Base-by-base conservation (phyloP, 106 monocot species). In the Allium cepa region DNA sequence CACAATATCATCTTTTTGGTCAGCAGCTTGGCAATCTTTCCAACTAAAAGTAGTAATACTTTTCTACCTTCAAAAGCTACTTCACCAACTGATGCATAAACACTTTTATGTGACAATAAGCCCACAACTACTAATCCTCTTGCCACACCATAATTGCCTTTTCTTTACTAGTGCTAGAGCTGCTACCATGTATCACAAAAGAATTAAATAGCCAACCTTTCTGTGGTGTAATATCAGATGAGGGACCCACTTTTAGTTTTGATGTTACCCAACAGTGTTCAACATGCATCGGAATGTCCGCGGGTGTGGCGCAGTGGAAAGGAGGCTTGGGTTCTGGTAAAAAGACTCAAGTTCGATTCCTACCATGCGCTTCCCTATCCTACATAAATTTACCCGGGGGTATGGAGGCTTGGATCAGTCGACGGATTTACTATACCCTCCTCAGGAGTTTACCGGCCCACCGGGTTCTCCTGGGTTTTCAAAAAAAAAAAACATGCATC, bases 161-260 rank as follows among this genome's bases (percentile, higher is more conserved):
- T 53, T 66, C 28, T 55, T 59, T 58, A 50, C 76, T 83, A 10
- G 74, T 69, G 51, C 46, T 57, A 27, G 81, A 74, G 26, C 49
- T 49, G 57, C 53, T 73, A 2, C 62, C 36, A 77, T 70, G 75
- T 11, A 84, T 60, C 50, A 84, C 55, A 86, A 91, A 96, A 46
- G 92, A 80, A 86, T 92, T 88, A 70, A 96, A 96, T 62, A 91
- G 96, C 96, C 96, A 96, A 66, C 81, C 69, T 72, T 86, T 91
- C 88, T 83, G 88, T 71, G 88, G 85, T 8, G 85, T 88, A 69
- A 82, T 63, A 62, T 86, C 79, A 47, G 88, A 26, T 45, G 53
- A 88, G 26, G 96, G 91, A 64, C 96, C 96, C 72, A 79, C 91
- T 77, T 74, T 85, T 17, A 96, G 53, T 64, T 82, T 88, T 46